Conservation (phyloP, 768 basidiomycete species). For the Hysterangium stoloniferum region DNA sequence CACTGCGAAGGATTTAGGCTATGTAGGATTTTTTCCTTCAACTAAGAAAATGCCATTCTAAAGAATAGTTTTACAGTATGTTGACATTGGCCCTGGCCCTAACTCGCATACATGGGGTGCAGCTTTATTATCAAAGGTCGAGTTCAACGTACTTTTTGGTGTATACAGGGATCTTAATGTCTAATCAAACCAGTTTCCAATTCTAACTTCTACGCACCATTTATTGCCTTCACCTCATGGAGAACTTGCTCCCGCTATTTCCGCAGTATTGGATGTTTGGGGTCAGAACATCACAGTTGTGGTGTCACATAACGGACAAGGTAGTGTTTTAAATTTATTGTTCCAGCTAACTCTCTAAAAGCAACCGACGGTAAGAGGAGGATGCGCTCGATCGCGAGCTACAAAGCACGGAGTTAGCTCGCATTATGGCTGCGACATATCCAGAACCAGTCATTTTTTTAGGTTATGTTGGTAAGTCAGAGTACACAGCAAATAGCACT, state of each 20-base stretch:
- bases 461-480: slow-evolving; percentile 49
- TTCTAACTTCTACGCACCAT: slow-evolving; percentile 79
- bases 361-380: slow-evolving; percentile 50
- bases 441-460: slow-evolving; percentile 73
- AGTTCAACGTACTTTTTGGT: slow-evolving; percentile 1
- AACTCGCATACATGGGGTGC: slow-evolving; percentile 89
- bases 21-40: slow-evolving; percentile 39
- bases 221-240: slow-evolving; percentile 80
- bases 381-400: slow-evolving; percentile 83
- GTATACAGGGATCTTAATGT: slow-evolving; percentile 2
- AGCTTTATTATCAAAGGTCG: slow-evolving; percentile 68
- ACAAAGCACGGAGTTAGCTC: slow-evolving; percentile 72
- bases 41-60: not conserved
- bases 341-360: not conserved
- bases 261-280: slow-evolving; percentile 73
- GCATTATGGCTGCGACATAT: slow-evolving; percentile 64
- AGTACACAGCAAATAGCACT: not conserved
- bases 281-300: slow-evolving; percentile 74
- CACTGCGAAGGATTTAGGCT: slow-evolving; percentile 69
- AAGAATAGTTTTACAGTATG: slow-evolving; percentile 42
- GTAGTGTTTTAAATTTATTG: slow-evolving; percentile 28
- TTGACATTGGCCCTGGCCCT: slow-evolving; percentile 84
- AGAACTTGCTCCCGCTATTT: slow-evolving; percentile 85
- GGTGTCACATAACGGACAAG: slow-evolving; percentile 91
- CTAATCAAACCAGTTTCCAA: slow-evolving; percentile 59